These are phyloP conservation scores for Globisporangium orthogonon DNA, from an alignment of 352 stramenopile species.

Conservation along the genomic window DNA sequence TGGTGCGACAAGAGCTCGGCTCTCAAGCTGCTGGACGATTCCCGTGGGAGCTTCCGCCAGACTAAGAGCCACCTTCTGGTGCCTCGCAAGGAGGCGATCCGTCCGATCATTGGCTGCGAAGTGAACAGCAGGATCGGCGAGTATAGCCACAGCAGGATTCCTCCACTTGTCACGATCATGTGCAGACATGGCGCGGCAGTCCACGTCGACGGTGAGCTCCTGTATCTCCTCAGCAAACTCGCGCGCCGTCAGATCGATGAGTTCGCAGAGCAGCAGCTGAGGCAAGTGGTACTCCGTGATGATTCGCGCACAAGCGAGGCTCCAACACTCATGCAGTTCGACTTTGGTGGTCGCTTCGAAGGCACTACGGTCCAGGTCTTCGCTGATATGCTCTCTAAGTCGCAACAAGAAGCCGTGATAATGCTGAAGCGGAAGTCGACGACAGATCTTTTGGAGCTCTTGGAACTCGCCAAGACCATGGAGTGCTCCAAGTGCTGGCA, in stretches of 20 bases:
- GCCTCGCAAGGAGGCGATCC: too few species aligned
- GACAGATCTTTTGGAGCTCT: background rate
- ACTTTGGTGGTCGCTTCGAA: background rate
- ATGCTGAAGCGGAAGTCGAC: background rate
- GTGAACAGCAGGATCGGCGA: too few species aligned
- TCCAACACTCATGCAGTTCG: background rate
- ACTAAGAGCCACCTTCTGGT: background rate
- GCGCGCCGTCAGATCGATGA: background rate
- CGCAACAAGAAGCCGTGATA: slow-evolving; percentile 8
- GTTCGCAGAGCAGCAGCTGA: background rate
- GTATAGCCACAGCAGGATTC: background rate
- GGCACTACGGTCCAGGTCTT: background rate
- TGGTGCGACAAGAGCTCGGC: slow-evolving; percentile 9
- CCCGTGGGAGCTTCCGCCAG: slow-evolving; percentile 3
- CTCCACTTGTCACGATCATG: background rate
- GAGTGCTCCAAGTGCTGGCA: slow-evolving; percentile 14
- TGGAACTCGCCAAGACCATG: slow-evolving; percentile 8
- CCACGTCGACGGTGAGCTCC: slow-evolving; percentile 1
- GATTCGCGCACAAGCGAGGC: background rate
- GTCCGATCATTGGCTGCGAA: background rate
- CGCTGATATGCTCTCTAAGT: slow-evolving; percentile 5
- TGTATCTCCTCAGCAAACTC: slow-evolving; percentile 6
- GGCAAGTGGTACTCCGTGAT: background rate
- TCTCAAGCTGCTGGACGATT: slow-evolving; percentile 8
- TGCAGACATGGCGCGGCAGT: background rate